A percentile compares a stretch with the other conserved stretches of the same genome.
These are phyloP conservation scores for Lasiodiplodia sp. DNA, from an alignment of 2,329 filamentous ascomycete genomes.

Conservation along the genomic window DNA sequence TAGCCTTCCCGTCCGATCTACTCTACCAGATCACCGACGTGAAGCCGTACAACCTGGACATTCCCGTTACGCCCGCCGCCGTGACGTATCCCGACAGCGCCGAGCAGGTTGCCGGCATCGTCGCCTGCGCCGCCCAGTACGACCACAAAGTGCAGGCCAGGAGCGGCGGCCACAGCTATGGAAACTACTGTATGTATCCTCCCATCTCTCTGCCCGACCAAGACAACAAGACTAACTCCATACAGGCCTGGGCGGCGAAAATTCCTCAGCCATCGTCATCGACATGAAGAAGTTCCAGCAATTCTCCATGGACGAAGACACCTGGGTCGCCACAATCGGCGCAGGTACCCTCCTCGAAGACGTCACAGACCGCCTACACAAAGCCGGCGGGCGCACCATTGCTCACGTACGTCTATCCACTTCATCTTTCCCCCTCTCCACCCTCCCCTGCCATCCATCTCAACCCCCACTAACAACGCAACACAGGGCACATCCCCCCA, in stretches of 20 bases:
- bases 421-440: no score
- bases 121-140: conserved; percentile 64
- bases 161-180: conserved; percentile 71
- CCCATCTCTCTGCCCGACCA: conserved; percentile 3
- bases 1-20: conserved; percentile 38
- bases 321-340: conserved; percentile 56
- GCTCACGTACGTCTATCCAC: conserved; percentile 50
- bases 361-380: conserved; percentile 44
- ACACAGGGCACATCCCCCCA: conserved; percentile 40
- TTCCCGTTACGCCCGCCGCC: conserved; percentile 56
- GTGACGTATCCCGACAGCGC: conserved; percentile 63
- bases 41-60: conserved; percentile 48
- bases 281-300: conserved; percentile 58
- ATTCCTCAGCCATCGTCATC: conserved; percentile 57
- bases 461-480: not conserved
- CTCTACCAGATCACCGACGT: conserved; percentile 43
- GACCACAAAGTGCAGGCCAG: conserved; percentile 66
- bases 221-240: not conserved
- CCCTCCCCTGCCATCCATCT: no score
- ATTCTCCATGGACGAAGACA: conserved; percentile 53
- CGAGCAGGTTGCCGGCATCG: conserved; percentile 62
- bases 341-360: conserved; percentile 58
- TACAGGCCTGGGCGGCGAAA: conserved; percentile 54
- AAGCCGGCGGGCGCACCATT: conserved; percentile 51
- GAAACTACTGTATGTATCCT: conserved; percentile 48